A percentile compares a stretch with the other conserved stretches of the same genome.
Conservation (phyloP, 2,329 filamentous ascomycete genomes). For the Colletotrichum lindemuthianum region DNA sequence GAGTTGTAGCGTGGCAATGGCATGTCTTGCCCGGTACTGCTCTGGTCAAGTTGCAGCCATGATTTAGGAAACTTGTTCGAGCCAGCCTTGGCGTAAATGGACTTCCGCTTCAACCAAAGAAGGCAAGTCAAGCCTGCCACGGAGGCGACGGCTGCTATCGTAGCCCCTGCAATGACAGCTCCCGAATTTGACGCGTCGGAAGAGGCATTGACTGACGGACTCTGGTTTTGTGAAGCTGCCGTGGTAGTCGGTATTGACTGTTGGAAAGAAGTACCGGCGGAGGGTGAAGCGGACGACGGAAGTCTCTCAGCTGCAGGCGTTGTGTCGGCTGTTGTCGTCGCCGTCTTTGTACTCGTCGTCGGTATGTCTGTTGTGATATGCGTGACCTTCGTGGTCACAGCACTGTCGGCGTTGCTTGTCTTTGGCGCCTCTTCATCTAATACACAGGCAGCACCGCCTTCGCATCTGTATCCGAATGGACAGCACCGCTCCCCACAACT, state of each 20-base stretch:
- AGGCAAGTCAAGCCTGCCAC: conserved; percentile 21
- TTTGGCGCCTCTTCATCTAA: conserved; percentile 59
- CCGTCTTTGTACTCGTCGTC: neutral
- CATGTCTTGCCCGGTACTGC: conserved; percentile 7
- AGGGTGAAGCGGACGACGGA: conserved; percentile 1
- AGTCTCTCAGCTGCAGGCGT: conserved; percentile 2
- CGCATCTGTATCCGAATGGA: conserved; percentile 77
- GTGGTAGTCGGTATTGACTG: neutral
- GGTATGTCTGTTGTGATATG: conserved; percentile 3
- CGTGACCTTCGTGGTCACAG: neutral
- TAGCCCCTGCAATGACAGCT: conserved; percentile 25
- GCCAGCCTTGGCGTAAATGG: conserved; percentile 28
- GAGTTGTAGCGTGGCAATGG: conserved; percentile 27
- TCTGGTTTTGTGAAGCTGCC: neutral
- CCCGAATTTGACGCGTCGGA: conserved; percentile 5
- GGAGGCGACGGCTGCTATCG: conserved; percentile 29
- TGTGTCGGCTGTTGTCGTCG: neutral
- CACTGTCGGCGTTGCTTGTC: conserved; percentile 2
- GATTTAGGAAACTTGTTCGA: conserved; percentile 5
- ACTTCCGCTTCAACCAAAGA: conserved; percentile 27
- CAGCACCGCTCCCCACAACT: conserved; percentile 74
- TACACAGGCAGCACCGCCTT: conserved; percentile 54
- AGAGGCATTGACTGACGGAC: neutral
- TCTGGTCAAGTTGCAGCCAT: conserved; percentile 24
- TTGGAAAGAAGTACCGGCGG: neutral